phyloP scores from a whole-genome alignment of 2,329 filamentous ascomycete genomes.

The Pseudogymnoascus sp. region DNA sequence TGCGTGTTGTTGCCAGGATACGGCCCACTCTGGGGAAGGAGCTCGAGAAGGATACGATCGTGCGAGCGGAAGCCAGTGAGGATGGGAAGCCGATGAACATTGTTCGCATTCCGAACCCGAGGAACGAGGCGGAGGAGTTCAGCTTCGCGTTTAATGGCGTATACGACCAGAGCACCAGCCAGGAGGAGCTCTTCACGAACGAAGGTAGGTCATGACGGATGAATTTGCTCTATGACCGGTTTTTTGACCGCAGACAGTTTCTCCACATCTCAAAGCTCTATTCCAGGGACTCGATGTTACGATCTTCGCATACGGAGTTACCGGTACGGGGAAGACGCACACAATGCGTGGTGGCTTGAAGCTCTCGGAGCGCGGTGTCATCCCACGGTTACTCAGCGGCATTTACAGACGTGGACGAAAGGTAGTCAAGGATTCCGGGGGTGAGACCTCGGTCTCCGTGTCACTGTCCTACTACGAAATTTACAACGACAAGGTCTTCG shows the following conservation, averaged over 20 bases:
- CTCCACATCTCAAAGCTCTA: constrained; percentile 82
- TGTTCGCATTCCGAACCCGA: constrained; percentile 87
- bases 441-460: constrained; percentile 64
- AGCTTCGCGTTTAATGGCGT: constrained; percentile 93
- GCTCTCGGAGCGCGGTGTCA: constrained; percentile 78
- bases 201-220: constrained; percentile 56
- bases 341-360: constrained; percentile 91
- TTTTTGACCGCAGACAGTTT: constrained; percentile 48
- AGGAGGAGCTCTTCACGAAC: constrained; percentile 80
- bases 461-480: constrained; percentile 90
- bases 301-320: constrained; percentile 88
- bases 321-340: constrained; percentile 89
- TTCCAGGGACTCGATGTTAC: constrained; percentile 86
- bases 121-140: constrained; percentile 85
- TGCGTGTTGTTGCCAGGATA: constrained; percentile 85
- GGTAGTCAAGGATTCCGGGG: constrained; percentile 69
- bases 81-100: constrained; percentile 56
- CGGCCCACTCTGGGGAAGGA: constrained; percentile 82
- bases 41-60: constrained; percentile 79
- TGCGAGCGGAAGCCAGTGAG: constrained; percentile 58
- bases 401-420: constrained; percentile 83
- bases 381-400: constrained; percentile 74
- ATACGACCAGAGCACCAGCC: constrained; percentile 71
- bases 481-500: constrained; percentile 92
- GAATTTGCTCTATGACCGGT: background rate